phyloP scores from a whole-genome alignment of 1,284 basidiomycete genomes.

The Cerioporus squamosus region DNA sequence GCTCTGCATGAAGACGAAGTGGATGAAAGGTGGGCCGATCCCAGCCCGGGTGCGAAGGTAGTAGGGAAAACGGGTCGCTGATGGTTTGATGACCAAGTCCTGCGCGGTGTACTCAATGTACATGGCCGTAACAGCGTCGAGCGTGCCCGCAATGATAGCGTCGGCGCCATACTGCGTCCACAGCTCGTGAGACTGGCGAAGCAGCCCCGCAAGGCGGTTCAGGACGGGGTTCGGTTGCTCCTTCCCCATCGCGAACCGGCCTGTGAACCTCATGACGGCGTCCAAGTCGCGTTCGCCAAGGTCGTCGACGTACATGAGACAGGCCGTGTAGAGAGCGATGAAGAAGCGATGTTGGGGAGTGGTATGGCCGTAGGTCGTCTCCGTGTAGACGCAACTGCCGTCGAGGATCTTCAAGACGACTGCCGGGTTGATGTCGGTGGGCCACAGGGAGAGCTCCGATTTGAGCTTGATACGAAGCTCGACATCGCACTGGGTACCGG shows the following conservation, averaged over 20 bases:
- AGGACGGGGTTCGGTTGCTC: slow-evolving; percentile 15
- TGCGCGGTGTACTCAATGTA: slow-evolving; percentile 16
- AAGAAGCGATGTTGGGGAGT: slow-evolving; percentile 15
- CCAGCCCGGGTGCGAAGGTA: slow-evolving; percentile 17
- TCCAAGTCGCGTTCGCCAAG: slow-evolving; percentile 7
- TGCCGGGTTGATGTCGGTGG: neutral
- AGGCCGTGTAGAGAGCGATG: slow-evolving; percentile 20
- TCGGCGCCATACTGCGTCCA: slow-evolving; percentile 15
- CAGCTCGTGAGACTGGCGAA: slow-evolving; percentile 12
- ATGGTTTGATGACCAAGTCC: slow-evolving; percentile 9
- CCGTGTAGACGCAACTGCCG: slow-evolving; percentile 12
- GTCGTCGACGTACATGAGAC: slow-evolving; percentile 21
- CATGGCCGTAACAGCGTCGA: slow-evolving; percentile 17
- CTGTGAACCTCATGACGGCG: slow-evolving; percentile 15
- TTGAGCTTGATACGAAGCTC: slow-evolving; percentile 1
- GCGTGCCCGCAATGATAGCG: slow-evolving; percentile 19
- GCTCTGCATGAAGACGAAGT: slow-evolving; percentile 17
- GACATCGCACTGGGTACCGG: neutral
- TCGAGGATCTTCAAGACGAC: slow-evolving; percentile 14
- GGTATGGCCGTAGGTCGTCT: slow-evolving; percentile 19
- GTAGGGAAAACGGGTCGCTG: slow-evolving; percentile 17
- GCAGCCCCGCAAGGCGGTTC: slow-evolving; percentile 9
- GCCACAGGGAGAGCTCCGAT: slow-evolving; percentile 5
- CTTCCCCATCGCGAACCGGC: slow-evolving; percentile 14
- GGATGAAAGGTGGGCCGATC: slow-evolving; percentile 17